Conservation (phyloP, 2,329 filamentous ascomycete species). For the Chalara sp. region DNA sequence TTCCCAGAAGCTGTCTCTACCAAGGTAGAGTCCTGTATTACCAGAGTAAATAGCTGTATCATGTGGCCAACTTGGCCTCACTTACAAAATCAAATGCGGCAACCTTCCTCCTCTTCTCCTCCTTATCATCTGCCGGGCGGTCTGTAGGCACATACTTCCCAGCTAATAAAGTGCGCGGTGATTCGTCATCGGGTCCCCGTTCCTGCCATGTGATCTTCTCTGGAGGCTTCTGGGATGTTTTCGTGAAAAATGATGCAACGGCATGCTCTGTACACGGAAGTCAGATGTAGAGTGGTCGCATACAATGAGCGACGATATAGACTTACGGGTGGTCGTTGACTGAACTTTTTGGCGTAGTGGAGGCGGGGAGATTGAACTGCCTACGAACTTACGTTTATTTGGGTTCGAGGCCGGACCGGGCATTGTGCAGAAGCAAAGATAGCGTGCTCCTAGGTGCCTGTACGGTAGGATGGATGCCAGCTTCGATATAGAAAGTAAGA, state of each 20-base stretch:
- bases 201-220: slow-evolving; percentile 67
- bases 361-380: slow-evolving; percentile 25
- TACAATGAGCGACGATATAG: not conserved
- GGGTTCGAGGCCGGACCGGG: slow-evolving; percentile 16
- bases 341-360: slow-evolving; percentile 27
- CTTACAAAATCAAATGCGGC: slow-evolving; percentile 64
- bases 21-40: slow-evolving; percentile 71
- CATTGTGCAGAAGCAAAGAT: not conserved
- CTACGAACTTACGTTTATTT: slow-evolving; percentile 21
- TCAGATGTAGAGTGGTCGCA: not conserved
- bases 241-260: slow-evolving; percentile 83
- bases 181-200: slow-evolving; percentile 45
- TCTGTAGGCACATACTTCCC: slow-evolving; percentile 57
- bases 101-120: slow-evolving; percentile 46
- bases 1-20: slow-evolving; percentile 77
- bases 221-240: slow-evolving; percentile 75
- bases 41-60: not conserved
- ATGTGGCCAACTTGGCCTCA: not conserved
- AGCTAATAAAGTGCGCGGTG: slow-evolving; percentile 58
- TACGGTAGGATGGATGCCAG: too few relatives aligned
- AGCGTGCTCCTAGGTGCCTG: not conserved
- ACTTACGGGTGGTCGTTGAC: slow-evolving; percentile 28
- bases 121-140: slow-evolving; percentile 14
- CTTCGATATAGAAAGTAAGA: too few relatives aligned
- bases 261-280: slow-evolving; percentile 47